Conservation (phyloP, 805 yeast species). For the Lachancea cidri region DNA sequence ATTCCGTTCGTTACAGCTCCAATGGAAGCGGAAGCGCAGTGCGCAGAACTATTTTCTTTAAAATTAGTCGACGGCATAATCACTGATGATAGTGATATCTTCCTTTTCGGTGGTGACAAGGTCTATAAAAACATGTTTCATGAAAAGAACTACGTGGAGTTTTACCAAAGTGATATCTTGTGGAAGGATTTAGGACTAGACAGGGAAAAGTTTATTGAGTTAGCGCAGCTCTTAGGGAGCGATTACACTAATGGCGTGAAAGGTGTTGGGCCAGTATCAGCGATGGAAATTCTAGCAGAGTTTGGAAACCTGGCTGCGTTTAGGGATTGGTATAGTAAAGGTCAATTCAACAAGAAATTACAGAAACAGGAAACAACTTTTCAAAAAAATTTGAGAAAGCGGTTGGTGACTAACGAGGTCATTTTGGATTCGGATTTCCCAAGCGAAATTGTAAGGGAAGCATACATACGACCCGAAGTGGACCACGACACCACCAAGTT, state of each 20-base stretch:
- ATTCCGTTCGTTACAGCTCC: constrained; percentile 95
- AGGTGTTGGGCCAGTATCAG: constrained; percentile 91
- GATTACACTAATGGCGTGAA: constrained; percentile 92
- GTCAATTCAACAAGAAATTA: constrained; percentile 38
- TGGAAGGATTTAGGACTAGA: constrained; percentile 57
- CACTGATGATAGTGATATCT: constrained; percentile 97
- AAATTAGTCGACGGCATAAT: constrained; percentile 88
- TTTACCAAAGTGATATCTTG: constrained; percentile 60
- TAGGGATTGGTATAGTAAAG: constrained; percentile 38
- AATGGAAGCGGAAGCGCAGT: constrained; percentile 98
- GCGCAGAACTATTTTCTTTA: constrained; percentile 70
- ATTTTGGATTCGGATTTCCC: constrained; percentile 66
- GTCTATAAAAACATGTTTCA: constrained; percentile 92
- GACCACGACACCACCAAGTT: constrained; percentile 75
- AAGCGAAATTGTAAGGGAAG: constrained; percentile 58
- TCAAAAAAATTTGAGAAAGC: constrained; percentile 51
- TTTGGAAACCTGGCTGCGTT: constrained; percentile 46
- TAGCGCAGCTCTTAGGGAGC: constrained; percentile 85
- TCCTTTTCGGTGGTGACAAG: constrained; percentile 80
- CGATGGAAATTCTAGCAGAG: constrained; percentile 85
- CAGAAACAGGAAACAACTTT: constrained; percentile 43
- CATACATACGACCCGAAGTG: constrained; percentile 77
- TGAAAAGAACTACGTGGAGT: constrained; percentile 88
- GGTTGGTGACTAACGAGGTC: constrained; percentile 49
- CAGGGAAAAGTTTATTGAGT: constrained; percentile 60